A percentile compares a stretch with the other conserved stretches of the same genome.
Evolutionary conservation across 2,329 filamentous ascomycete genomes (phyloP).

Genomic region (Nothomitra cinnamomea): DNA sequence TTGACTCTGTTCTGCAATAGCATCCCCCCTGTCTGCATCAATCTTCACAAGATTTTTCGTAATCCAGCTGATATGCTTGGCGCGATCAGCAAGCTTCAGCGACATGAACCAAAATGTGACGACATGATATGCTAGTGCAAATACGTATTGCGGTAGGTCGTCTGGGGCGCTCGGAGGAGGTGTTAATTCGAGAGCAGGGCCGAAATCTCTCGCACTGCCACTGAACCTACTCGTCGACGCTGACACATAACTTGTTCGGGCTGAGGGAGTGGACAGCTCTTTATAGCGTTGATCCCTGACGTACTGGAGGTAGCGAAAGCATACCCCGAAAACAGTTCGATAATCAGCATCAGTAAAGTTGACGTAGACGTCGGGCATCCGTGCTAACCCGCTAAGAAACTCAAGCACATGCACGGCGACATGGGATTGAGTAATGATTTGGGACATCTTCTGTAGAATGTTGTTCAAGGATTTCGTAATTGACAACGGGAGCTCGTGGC

Average conservation of each 20-base stretch:
- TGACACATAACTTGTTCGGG: constrained; percentile 21
- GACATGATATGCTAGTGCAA: constrained; percentile 83
- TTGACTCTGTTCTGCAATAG: constrained; percentile 78
- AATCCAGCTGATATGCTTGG: constrained; percentile 78
- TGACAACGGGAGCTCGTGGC: constrained; percentile 78
- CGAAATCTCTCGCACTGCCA: constrained; percentile 12
- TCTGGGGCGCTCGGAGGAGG: constrained; percentile 35
- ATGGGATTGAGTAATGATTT: constrained; percentile 84
- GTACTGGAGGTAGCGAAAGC: constrained; percentile 82
- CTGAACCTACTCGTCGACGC: neutral
- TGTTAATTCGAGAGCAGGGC: constrained; percentile 20
- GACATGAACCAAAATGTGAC: constrained; percentile 96
- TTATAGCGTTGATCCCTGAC: constrained; percentile 46
- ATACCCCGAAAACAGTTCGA: constrained; percentile 86
- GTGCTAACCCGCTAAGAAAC: constrained; percentile 77
- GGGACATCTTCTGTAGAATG: constrained; percentile 83
- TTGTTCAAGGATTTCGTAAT: constrained; percentile 72
- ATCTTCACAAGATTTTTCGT: constrained; percentile 65
- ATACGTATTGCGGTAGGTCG: constrained; percentile 83
- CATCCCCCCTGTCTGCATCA: constrained; percentile 56
- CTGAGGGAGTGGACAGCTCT: constrained; percentile 13
- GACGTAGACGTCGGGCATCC: constrained; percentile 67
- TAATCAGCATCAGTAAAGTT: constrained; percentile 88
- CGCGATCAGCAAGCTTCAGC: constrained; percentile 66
- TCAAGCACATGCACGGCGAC: constrained; percentile 91